Evolutionary conservation across 2,329 filamentous ascomycete species (phyloP).

Genomic region (Aspergillus neoniger): DNA sequence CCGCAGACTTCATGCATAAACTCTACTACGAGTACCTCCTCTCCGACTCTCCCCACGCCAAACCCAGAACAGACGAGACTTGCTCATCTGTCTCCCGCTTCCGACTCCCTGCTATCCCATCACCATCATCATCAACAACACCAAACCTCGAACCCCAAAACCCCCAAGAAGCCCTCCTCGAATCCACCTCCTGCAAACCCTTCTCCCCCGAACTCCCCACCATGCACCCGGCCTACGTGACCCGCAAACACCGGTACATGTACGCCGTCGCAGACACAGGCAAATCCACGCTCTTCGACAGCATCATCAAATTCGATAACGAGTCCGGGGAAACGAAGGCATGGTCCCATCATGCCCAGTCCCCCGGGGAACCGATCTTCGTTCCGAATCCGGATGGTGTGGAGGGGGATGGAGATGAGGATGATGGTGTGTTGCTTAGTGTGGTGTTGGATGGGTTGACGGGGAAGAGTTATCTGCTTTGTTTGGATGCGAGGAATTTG

Average conservation of each 20-base stretch:
- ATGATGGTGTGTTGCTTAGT: conserved; percentile 56
- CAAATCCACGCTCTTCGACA: conserved; percentile 54
- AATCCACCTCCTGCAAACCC: conserved; percentile 30
- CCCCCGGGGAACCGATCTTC: conserved; percentile 58
- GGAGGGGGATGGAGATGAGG: conserved; percentile 55
- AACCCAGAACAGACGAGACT: conserved; percentile 38
- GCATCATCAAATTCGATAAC: conserved; percentile 56
- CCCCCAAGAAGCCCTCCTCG: conserved; percentile 22
- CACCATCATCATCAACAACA: conserved; percentile 9
- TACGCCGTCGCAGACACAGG: conserved; percentile 52
- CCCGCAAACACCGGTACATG: conserved; percentile 51
- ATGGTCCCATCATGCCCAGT: conserved; percentile 54
- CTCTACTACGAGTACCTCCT: conserved; percentile 72
- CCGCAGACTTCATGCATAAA: conserved; percentile 63
- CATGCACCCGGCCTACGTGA: conserved; percentile 50
- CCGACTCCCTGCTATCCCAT: conserved; percentile 39
- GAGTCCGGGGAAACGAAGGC: conserved; percentile 40
- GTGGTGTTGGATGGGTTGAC: conserved; percentile 55
- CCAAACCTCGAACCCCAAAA: conserved; percentile 15
- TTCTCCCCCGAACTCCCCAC: conserved; percentile 51
- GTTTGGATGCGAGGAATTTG: conserved; percentile 53
- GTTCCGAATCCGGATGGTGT: conserved; percentile 35
- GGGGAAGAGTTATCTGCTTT: conserved; percentile 56
- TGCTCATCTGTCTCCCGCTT: conserved; percentile 37
- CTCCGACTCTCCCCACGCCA: conserved; percentile 54